Percentiles rank a stretch among this genome's conserved stretches.
These are phyloP conservation scores for Trichoderma atroviride DNA, from an alignment of 2,329 filamentous ascomycete genomes.

Conservation along the genomic window DNA sequence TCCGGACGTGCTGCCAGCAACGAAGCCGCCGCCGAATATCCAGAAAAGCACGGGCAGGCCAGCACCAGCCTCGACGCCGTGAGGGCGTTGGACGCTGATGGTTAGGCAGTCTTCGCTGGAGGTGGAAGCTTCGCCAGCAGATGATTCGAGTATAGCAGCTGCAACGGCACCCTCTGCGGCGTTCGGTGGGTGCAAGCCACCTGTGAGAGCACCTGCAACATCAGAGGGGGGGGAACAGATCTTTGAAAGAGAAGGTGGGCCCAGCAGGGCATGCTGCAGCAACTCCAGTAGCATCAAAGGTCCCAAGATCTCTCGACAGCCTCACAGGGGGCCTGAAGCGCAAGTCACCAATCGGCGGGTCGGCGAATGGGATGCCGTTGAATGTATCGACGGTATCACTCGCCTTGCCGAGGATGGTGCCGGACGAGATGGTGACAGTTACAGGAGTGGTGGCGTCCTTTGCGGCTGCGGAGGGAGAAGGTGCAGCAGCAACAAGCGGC, in stretches of 20 bases:
- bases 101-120: conserved; percentile 63
- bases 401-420: conserved; percentile 56
- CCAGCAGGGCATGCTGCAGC: conserved; percentile 73
- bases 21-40: conserved; percentile 71
- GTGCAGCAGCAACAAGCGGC: background rate
- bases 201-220: background rate
- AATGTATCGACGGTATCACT: conserved; percentile 63
- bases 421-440: conserved; percentile 57
- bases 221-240: rapidly evolving
- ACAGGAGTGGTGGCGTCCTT: conserved; percentile 36
- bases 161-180: background rate
- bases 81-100: conserved; percentile 61
- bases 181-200: rapidly evolving
- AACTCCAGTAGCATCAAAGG: conserved; percentile 60
- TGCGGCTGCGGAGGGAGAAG: background rate
- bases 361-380: conserved; percentile 74
- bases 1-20: conserved; percentile 53
- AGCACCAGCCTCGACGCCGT: conserved; percentile 53
- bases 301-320: conserved; percentile 60
- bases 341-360: conserved; percentile 66
- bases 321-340: conserved; percentile 69
- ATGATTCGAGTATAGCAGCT: background rate
- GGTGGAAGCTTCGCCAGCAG: background rate
- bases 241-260: conserved; percentile 47
- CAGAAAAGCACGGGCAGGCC: conserved; percentile 70